Evolutionary conservation across 768 basidiomycete genomes (phyloP).

Genomic region (Russula virescens): DNA sequence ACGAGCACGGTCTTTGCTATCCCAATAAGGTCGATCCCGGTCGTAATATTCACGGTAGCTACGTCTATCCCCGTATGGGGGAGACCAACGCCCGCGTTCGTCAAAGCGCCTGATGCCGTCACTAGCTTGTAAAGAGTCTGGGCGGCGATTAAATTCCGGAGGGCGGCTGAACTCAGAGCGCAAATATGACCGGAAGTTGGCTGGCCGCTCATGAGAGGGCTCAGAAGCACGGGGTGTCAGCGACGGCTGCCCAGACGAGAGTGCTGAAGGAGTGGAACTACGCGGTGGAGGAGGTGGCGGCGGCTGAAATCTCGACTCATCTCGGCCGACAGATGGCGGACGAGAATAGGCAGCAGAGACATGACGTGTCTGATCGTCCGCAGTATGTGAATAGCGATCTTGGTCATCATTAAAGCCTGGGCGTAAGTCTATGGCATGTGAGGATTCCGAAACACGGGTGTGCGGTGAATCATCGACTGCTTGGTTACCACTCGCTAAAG

Average conservation of each 20-base stretch:
- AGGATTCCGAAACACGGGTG: constrained; percentile 7
- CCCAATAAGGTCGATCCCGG: constrained; percentile 18
- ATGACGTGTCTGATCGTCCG: constrained; percentile 8
- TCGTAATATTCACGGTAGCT: constrained; percentile 19
- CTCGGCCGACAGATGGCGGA: constrained; percentile 5
- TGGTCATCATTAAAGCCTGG: not conserved
- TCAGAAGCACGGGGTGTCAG: constrained; percentile 14
- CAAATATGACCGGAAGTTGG: constrained; percentile 18
- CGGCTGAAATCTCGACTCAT: constrained; percentile 8
- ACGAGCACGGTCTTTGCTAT: constrained; percentile 11
- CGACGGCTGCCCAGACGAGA: constrained; percentile 9
- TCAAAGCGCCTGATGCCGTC: constrained; percentile 15
- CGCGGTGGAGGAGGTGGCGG: constrained; percentile 7
- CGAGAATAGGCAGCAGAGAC: constrained; percentile 11
- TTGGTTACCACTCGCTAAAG: constrained; percentile 14
- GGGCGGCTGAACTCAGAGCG: constrained; percentile 24
- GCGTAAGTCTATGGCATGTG: not conserved
- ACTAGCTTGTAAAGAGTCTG: constrained; percentile 2
- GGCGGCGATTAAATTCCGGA: constrained; percentile 17
- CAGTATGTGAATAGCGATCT: constrained; percentile 1
- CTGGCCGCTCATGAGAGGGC: constrained; percentile 15
- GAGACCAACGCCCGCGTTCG: constrained; percentile 16
- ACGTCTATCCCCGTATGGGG: constrained; percentile 7
- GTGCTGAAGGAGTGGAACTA: not conserved
- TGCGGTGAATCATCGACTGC: constrained; percentile 5